A percentile compares a stretch with the other conserved stretches of the same genome.
Conservation (phyloP, 306 rosid genomes). For the Glycine tomentella region DNA sequence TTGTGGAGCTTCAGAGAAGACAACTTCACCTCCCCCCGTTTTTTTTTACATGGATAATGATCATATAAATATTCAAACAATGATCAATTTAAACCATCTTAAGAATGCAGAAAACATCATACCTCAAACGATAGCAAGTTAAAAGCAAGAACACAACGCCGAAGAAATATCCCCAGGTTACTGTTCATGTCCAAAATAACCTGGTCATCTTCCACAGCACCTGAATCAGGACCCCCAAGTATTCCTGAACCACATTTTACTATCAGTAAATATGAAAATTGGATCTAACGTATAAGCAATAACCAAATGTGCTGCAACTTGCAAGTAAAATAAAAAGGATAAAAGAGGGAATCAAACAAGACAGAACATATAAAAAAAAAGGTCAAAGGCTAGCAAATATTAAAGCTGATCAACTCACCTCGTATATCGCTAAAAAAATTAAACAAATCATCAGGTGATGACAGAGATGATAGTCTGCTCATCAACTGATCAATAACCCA, state of each 20-base stretch:
- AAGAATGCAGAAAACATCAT: conserved; percentile 2
- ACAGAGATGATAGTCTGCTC: conserved; percentile 68
- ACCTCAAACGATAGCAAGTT: conserved; percentile 93
- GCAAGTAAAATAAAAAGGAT: neutral
- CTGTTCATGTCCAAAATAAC: conserved; percentile 85
- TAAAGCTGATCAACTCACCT: conserved; percentile 58
- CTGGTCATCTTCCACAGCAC: conserved; percentile 80
- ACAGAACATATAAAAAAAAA: neutral
- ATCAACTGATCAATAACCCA: conserved; percentile 75
- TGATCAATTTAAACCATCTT: conserved; percentile 6
- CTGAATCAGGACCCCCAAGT: conserved; percentile 77
- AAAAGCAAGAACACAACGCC: conserved; percentile 87
- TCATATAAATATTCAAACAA: conserved; percentile 27
- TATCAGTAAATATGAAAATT: neutral
- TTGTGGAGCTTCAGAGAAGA: conserved; percentile 12
- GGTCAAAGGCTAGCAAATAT: neutral
- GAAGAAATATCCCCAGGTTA: conserved; percentile 83
- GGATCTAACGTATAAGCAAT: conserved; percentile 9
- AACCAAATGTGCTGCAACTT: neutral
- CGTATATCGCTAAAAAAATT: conserved; percentile 84
- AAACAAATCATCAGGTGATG: conserved; percentile 89
- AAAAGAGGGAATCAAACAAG: neutral
- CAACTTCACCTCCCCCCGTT: conserved; percentile 22
- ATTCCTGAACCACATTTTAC: conserved; percentile 63
- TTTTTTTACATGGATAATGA: conserved; percentile 13